Conservation (phyloP, 2,329 filamentous ascomycete genomes). For the Aspergillus awamori region DNA sequence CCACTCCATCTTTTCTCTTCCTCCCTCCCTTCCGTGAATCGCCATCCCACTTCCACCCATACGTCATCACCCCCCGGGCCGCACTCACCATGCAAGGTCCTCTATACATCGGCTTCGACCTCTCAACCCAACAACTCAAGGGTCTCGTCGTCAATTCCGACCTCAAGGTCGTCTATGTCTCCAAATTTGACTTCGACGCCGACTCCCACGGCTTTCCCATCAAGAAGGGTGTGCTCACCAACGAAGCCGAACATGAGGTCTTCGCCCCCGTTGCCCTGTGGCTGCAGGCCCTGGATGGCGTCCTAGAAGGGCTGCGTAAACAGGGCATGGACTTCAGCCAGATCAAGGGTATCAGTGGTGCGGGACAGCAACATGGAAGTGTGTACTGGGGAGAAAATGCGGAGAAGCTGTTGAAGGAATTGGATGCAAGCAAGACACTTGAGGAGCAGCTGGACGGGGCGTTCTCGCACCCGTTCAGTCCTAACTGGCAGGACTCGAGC, state of each 20-base stretch:
- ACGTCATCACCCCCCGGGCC: conserved; percentile 9
- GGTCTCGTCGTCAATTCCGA: conserved; percentile 83
- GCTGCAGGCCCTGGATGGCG: conserved; percentile 88
- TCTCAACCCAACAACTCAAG: conserved; percentile 96
- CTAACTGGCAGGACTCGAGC: conserved; percentile 98
- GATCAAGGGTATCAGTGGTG: conserved; percentile 82
- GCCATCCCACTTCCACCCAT: conserved; percentile 3
- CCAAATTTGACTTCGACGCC: conserved; percentile 92
- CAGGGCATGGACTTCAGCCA: conserved; percentile 71
- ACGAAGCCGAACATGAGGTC: conserved; percentile 81
- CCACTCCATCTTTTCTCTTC: not conserved
- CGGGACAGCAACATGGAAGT: conserved; percentile 96
- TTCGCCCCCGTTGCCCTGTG: conserved; percentile 92
- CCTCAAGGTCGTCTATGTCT: conserved; percentile 77
- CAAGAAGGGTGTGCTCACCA: conserved; percentile 83
- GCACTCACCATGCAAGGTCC: conserved; percentile 53
- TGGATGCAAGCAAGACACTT: conserved; percentile 65
- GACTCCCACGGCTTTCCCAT: conserved; percentile 79
- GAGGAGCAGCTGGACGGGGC: conserved; percentile 72
- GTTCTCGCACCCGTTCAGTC: conserved; percentile 83
- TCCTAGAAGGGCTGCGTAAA: conserved; percentile 71
- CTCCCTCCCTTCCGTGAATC: not conserved
- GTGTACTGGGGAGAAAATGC: conserved; percentile 85
- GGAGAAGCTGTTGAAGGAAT: conserved; percentile 61
- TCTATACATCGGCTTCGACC: conserved; percentile 89